Conservation (phyloP, 768 basidiomycete species). For the Suillus subalutaceus region DNA sequence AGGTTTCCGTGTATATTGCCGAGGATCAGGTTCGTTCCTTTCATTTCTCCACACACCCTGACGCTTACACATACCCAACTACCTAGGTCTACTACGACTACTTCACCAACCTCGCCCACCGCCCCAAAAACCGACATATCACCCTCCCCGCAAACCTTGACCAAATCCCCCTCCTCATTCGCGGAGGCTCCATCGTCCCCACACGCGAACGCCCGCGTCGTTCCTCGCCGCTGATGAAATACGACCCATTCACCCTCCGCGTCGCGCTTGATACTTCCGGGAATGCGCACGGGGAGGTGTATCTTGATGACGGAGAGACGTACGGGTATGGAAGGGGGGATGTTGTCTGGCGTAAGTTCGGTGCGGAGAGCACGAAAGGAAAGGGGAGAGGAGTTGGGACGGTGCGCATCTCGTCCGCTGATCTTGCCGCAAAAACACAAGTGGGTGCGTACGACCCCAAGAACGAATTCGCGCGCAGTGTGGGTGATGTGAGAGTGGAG, state of each 20-base stretch:
- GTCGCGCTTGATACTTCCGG: conserved; percentile 67
- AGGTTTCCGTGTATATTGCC: conserved; percentile 78
- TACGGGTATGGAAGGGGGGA: conserved; percentile 71
- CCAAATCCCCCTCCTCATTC: conserved; percentile 76
- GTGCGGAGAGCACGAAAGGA: conserved; percentile 44
- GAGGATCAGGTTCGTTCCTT: conserved; percentile 69
- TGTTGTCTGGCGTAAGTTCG: conserved; percentile 84
- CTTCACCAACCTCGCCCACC: not conserved
- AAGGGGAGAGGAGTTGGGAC: conserved; percentile 38
- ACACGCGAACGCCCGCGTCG: conserved; percentile 88
- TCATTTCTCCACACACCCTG: not conserved
- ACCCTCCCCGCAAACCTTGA: conserved; percentile 81
- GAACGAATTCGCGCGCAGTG: conserved; percentile 71
- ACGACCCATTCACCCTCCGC: not conserved
- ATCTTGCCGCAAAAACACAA: conserved; percentile 41
- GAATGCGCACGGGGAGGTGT: conserved; percentile 78
- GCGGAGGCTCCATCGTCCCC: conserved; percentile 88
- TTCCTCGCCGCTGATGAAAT: conserved; percentile 53
- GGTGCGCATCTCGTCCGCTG: conserved; percentile 50
- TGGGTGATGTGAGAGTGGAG: conserved; percentile 76
- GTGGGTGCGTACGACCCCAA: conserved; percentile 46
- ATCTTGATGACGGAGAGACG: conserved; percentile 92
- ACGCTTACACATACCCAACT: not conserved
- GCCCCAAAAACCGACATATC: conserved; percentile 51
- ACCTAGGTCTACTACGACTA: conserved; percentile 83